Base-by-base conservation (phyloP, 1,284 basidiomycete genomes). In the Cystobasidium sp. region DNA sequence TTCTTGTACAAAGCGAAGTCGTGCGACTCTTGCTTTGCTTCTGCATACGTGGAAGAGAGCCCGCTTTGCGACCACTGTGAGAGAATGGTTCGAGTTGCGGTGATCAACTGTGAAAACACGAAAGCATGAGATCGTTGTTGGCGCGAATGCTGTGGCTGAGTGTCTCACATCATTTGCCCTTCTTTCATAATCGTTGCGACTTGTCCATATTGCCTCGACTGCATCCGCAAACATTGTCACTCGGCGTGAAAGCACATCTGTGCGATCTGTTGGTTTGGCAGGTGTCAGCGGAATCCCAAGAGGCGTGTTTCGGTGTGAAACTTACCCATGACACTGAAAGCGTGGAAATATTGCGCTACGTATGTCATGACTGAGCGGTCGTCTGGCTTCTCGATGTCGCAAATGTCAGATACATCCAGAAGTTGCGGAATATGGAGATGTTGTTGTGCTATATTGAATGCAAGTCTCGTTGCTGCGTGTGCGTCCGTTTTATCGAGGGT, bases 311-410 rank as follows among this genome's bases (percentile, higher is more conserved):
- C 31, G 16, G 3, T 39, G 51, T 46, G 41, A n/a, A 24, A 74
- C 18, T 16, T 20, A 93, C 94, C 93, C 90, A 97, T 95, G 0
- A 92, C 90, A 0, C 94, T 96, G 82, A 99, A 99, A 0, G 96
- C 96, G 82, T 99, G 96, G 86, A 99, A 99, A 83, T 88, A 98
- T 80, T 94, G 94, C 47, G 96, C 96, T 68, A 95, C 89, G 78
- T 95, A 96, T 2, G 92, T 95, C 93, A 95, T 95, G 37, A 96
- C 91, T 83, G 92, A 94, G 58, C 93, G 89, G 82, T 99, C 96
- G 82, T 99, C 96, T 0, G 96, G 96, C 71, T 88, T 88, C 24
- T 86, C 85, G 0, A 90, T 88, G 79, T 96, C 94, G 80, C 94
- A 97, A n/a, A 99, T 83, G 85, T 99, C 96, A 74, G 94, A 91